A percentile compares a stretch with the other conserved stretches of the same genome.
Evolutionary conservation across 768 basidiomycete species (phyloP).

Genomic region (Tephrocybe sp.): DNA sequence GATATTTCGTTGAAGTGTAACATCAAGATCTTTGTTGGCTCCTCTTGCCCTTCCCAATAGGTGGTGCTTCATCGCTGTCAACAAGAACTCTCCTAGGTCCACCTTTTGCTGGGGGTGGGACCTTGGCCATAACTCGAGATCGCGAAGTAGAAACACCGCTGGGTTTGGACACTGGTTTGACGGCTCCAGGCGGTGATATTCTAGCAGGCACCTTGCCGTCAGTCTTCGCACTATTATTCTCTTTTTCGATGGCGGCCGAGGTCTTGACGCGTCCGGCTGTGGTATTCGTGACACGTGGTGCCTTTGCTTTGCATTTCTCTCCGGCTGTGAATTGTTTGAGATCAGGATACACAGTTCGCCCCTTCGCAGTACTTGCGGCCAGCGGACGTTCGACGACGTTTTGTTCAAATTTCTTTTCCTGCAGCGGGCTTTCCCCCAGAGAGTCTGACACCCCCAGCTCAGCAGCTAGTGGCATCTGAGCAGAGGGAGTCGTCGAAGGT

Average conservation of each 20-base stretch:
- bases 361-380: slow-evolving; percentile 18
- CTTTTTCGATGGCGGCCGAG: slow-evolving; percentile 31
- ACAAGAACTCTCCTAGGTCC: slow-evolving; percentile 68
- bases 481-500: slow-evolving; percentile 13
- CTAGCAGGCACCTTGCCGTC: slow-evolving; percentile 15
- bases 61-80: slow-evolving; percentile 65
- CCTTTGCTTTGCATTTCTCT: slow-evolving; percentile 41
- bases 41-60: slow-evolving; percentile 47
- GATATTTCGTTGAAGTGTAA: too few relatives aligned
- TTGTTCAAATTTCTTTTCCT: slow-evolving; percentile 46
- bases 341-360: slow-evolving; percentile 29
- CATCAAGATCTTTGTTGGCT: slow-evolving; percentile 33
- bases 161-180: slow-evolving; percentile 21
- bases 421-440: slow-evolving; percentile 50
- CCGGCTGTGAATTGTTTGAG: slow-evolving; percentile 32
- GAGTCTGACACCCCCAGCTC: slow-evolving; percentile 46
- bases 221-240: slow-evolving; percentile 6
- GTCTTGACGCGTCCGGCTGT: slow-evolving; percentile 25
- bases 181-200: slow-evolving; percentile 20
- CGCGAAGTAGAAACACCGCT: slow-evolving; percentile 19
- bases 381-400: slow-evolving; percentile 23
- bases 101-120: slow-evolving; percentile 33
- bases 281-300: slow-evolving; percentile 33
- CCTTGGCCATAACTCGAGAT: slow-evolving; percentile 26
- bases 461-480: slow-evolving; percentile 39